phyloP scores from a whole-genome alignment of 2,329 filamentous ascomycete genomes.

The Aspergillus sclerotialis region DNA sequence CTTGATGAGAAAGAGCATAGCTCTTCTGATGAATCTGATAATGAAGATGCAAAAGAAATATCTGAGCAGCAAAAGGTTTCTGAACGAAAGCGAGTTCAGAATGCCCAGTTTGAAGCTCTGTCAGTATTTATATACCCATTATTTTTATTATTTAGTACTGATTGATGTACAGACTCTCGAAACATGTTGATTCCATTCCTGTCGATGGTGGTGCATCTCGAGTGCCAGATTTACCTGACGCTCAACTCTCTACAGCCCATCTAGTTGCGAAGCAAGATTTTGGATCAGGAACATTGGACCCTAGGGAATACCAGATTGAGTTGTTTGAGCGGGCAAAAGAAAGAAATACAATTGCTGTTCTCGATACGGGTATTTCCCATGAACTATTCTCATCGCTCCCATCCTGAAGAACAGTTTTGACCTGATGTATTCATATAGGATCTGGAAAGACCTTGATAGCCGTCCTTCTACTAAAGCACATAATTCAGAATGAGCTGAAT shows the following conservation, averaged over 20 bases:
- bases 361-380: constrained; percentile 66
- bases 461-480: constrained; percentile 70
- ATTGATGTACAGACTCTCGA: constrained; percentile 25
- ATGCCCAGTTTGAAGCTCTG: constrained; percentile 45
- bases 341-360: constrained; percentile 83
- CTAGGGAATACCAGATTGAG: constrained; percentile 86
- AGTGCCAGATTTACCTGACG: constrained; percentile 24
- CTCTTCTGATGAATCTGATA: constrained; percentile 21
- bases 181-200: constrained; percentile 37
- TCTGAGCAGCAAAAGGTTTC: constrained; percentile 17
- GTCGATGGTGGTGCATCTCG: constrained; percentile 31
- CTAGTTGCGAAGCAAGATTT: constrained; percentile 48
- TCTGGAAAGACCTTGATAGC: constrained; percentile 97
- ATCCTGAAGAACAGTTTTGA: too few species aligned
- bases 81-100: constrained; percentile 45
- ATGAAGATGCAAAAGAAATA: constrained; percentile 17
- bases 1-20: constrained; percentile 6
- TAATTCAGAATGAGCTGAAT: constrained; percentile 70
- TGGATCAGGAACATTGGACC: constrained; percentile 61
- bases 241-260: constrained; percentile 48
- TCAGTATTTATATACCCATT: constrained; percentile 16
- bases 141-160: constrained; percentile 1
- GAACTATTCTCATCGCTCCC: background rate
- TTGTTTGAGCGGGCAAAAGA: constrained; percentile 81
- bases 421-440: constrained; percentile 44